Evolutionary conservation across 768 basidiomycete species (phyloP), one percentile per base, ranked within the genome.

Genomic region (Boletus reticuloceps): DNA sequence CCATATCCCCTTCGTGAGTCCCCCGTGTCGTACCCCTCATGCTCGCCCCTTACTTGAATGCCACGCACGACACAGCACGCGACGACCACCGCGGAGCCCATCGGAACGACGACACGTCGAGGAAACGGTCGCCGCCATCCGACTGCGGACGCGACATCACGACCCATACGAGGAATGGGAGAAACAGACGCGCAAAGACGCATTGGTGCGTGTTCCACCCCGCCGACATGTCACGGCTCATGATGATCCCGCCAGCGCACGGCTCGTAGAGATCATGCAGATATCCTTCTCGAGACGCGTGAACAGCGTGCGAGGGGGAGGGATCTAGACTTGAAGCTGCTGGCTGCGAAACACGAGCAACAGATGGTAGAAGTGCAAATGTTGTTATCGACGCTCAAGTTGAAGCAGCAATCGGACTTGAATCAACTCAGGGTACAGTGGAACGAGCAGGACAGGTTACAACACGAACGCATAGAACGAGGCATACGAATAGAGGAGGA

Each of bases 401-500:
- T 80, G 19, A 69, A 72, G 54, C 77, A 79, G 43, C 76, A 80
- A 54, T 64, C 68, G 12, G 79, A 81, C 27, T 78, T 86, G 52
- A 69, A 74, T 37, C 66, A 63, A 47, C 65, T 86, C 36, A 70
- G 73, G 43, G 70, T 71, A 6, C 68, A 61, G 10, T 84, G 81
- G 81, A 77, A 77, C 47, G 69, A 72, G 37, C 73, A 79, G 47
- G 75, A 78, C 55, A 70, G 58, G 43, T 62, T 63, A 47, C 71
- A 83, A 37, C 84, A 82, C 74, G 75, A 82, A 27, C 75, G 83
- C 5, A 81, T 89, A 50, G 86, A 91, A 68, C 65, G 57, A 3
- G 82, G 77, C 8, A 90, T 91, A 57, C 79, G 79, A 61, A 31
- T 70, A 4, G 86, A 89, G 63, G 84, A 88, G 57, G 84, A 83